Conservation (phyloP, 2,329 filamentous ascomycete genomes). For the Talaromyces sp. region DNA sequence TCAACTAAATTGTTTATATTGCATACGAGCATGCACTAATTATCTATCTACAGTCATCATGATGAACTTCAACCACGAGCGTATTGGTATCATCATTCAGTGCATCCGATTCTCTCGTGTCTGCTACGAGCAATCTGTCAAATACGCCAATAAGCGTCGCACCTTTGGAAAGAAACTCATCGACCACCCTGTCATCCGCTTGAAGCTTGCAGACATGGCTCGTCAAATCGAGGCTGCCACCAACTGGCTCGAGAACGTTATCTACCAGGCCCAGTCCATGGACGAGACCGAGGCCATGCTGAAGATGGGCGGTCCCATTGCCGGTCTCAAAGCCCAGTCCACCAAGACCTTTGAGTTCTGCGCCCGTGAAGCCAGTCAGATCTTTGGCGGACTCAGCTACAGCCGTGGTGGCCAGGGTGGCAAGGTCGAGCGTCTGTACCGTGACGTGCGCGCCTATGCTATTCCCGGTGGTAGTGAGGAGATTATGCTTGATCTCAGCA, state of each 20-base stretch:
- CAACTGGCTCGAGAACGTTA: conserved; percentile 91
- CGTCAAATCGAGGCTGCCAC: conserved; percentile 96
- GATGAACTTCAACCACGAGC: conserved; percentile 99
- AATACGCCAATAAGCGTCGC: conserved; percentile 93
- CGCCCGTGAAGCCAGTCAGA: conserved; percentile 91
- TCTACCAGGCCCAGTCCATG: conserved; percentile 92
- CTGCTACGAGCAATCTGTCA: conserved; percentile 93
- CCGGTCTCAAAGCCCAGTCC: conserved; percentile 85
- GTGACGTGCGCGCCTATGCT: conserved; percentile 92
- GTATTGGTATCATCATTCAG: conserved; percentile 98
- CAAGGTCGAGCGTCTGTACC: conserved; percentile 90
- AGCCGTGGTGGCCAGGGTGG: conserved; percentile 88
- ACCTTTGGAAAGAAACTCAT: conserved; percentile 97
- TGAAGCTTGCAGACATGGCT: conserved; percentile 98
- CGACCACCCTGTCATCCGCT: conserved; percentile 91
- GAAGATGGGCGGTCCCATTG: conserved; percentile 89
- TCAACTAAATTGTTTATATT: not conserved
- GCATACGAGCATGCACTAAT: not conserved
- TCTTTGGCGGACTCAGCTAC: conserved; percentile 92
- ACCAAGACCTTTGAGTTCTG: conserved; percentile 97
- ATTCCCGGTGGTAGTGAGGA: conserved; percentile 95
- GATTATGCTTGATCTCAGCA: conserved; percentile 97
- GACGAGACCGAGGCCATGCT: conserved; percentile 92
- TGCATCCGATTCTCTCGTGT: conserved; percentile 91
- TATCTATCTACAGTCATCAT: conserved; percentile 65